These are phyloP conservation scores for Vaccinium macrocarpon DNA, from an alignment of 148 eudicot genomes.

Conservation along the genomic window DNA sequence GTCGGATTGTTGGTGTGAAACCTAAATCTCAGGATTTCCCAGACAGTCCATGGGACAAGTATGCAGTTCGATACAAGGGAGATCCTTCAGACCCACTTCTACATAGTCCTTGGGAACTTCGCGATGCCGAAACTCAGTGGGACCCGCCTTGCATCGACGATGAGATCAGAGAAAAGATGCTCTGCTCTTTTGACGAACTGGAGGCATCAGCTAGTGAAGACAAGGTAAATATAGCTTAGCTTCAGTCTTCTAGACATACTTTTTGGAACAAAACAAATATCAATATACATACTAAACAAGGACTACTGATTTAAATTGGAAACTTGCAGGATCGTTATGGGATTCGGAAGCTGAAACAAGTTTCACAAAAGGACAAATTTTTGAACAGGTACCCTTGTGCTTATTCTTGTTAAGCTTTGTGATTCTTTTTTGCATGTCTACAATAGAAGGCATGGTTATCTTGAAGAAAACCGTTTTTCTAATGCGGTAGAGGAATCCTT, in stretches of 20 bases:
- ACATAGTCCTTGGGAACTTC: slow-evolving; percentile 98
- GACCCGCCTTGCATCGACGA: slow-evolving; percentile 78
- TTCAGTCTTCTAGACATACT: slow-evolving; percentile 1
- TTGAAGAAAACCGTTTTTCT: not conserved
- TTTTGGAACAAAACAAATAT: not conserved
- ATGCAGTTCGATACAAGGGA: slow-evolving; percentile 62
- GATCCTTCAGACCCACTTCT: slow-evolving; percentile 61
- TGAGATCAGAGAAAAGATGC: slow-evolving; percentile 45
- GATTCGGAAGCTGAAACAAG: slow-evolving; percentile 69
- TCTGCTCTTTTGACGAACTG: slow-evolving; percentile 53
- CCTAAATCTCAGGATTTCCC: slow-evolving; percentile 77
- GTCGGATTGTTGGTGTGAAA: slow-evolving; percentile 59
- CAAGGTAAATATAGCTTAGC: slow-evolving; percentile 43
- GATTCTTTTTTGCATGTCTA: slow-evolving; percentile 4
- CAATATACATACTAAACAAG: not conserved
- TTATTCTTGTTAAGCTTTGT: not conserved
- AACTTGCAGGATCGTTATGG: slow-evolving; percentile 77
- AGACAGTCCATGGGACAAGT: slow-evolving; percentile 96
- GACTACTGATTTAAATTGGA: not conserved
- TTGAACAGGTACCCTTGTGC: slow-evolving; percentile 55
- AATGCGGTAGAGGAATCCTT: not conserved
- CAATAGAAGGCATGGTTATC: not conserved
- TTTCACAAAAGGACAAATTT: slow-evolving; percentile 62
- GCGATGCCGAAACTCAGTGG: slow-evolving; percentile 67
- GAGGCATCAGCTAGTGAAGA: slow-evolving; percentile 54